Evolutionary conservation across 116 monocot genomes (phyloP).

Genomic region (Papilionanthe hybrid): DNA sequence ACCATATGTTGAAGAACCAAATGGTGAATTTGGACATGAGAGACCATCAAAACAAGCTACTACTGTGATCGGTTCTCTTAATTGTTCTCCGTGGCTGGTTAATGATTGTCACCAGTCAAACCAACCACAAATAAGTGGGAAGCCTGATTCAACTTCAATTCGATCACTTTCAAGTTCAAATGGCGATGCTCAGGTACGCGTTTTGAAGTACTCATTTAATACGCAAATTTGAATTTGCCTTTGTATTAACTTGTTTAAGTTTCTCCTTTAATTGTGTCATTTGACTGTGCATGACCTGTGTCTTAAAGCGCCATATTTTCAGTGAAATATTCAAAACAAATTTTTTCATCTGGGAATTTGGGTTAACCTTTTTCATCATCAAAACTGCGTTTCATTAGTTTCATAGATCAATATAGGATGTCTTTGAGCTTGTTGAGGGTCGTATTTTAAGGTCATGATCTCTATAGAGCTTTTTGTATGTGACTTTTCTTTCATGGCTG

Average conservation of each 20-base stretch:
- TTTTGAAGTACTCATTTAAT: background rate
- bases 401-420: background rate
- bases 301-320: background rate
- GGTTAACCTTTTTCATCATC: background rate
- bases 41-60: constrained; percentile 16
- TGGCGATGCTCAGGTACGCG: constrained; percentile 56
- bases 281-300: background rate
- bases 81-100: constrained; percentile 40
- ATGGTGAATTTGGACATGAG: constrained; percentile 23
- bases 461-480: background rate
- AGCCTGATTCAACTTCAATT: constrained; percentile 59
- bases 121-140: constrained; percentile 72
- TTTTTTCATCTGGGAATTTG: background rate
- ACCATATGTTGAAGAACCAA: constrained; percentile 34
- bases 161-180: constrained; percentile 57
- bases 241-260: background rate
- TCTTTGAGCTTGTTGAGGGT: background rate
- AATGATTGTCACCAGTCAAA: constrained; percentile 51
- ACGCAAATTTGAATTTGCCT: background rate
- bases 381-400: background rate
- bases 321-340: background rate
- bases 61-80: constrained; percentile 22
- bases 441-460: background rate
- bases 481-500: background rate
- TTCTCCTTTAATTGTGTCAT: background rate